These are phyloP conservation scores for Fragilaria radians DNA, from an alignment of 108 stramenopile species.

Conservation along the genomic window DNA sequence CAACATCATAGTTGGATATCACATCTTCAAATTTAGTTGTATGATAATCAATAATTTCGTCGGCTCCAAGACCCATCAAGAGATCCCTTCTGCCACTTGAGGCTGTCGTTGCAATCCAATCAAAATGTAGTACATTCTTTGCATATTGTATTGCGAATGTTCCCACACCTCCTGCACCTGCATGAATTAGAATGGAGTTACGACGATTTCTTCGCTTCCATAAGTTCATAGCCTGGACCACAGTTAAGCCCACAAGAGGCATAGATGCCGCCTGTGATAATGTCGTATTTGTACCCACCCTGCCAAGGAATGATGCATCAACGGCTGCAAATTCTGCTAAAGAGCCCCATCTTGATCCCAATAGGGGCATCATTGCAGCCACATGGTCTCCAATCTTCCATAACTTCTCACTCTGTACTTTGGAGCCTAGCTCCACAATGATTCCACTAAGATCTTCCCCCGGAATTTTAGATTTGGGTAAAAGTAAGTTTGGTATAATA, in stretches of 20 bases:
- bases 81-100: constrained; percentile 13
- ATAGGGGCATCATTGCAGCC: constrained; percentile 26
- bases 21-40: constrained; percentile 11
- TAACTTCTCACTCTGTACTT: not conserved
- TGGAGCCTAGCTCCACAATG: constrained; percentile 11
- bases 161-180: constrained; percentile 35
- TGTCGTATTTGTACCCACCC: not conserved
- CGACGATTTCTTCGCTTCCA: not conserved
- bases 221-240: constrained; percentile 14
- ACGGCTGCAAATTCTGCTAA: constrained; percentile 26
- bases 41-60: constrained; percentile 22
- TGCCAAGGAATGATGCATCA: not conserved
- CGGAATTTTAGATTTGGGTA: constrained; percentile 31
- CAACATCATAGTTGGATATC: constrained; percentile 20
- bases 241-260: constrained; percentile 27
- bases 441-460: constrained; percentile 24
- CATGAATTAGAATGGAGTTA: constrained; percentile 20
- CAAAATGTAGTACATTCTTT: constrained; percentile 17
- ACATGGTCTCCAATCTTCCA: constrained; percentile 25
- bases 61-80: constrained; percentile 15
- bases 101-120: constrained; percentile 21
- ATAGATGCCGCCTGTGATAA: constrained; percentile 16
- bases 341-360: constrained; percentile 20
- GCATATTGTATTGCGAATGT: constrained; percentile 35
- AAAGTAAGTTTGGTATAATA: constrained; percentile 10